A percentile compares a stretch with the other conserved stretches of the same genome.
phyloP scores from a whole-genome alignment of 306 rosid species.

The Dalbergia cultrata region DNA sequence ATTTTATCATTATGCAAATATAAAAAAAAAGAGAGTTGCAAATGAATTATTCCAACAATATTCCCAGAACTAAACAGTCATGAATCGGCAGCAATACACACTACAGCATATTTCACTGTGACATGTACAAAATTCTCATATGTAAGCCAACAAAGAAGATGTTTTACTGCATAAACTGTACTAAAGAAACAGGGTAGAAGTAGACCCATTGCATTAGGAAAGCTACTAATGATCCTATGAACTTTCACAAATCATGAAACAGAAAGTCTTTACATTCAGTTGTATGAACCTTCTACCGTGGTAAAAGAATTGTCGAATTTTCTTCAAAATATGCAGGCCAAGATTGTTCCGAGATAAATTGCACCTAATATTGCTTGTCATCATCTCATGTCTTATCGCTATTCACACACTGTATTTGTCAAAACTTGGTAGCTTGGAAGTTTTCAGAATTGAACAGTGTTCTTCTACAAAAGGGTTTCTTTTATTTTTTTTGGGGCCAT shows the following conservation, averaged over 20 bases:
- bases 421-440: conserved; percentile 2
- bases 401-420: neutral
- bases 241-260: neutral
- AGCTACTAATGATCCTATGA: neutral
- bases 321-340: neutral
- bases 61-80: neutral
- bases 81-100: neutral
- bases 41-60: neutral
- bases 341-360: neutral
- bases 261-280: conserved; percentile 1
- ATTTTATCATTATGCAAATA: neutral
- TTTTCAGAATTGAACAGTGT: neutral
- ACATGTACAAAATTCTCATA: neutral
- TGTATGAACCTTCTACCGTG: conserved; percentile 1
- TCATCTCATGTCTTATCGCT: neutral
- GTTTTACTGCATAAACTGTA: neutral
- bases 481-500: neutral
- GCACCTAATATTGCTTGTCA: neutral
- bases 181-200: neutral
- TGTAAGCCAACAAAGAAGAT: conserved; percentile 10
- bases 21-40: neutral
- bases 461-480: neutral
- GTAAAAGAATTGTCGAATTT: neutral
- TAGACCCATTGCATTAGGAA: neutral
- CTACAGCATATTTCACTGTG: too few relatives aligned